phyloP scores from a whole-genome alignment of 2,329 filamentous ascomycete genomes.

The Dryadomyces quercus-mongolicae region DNA sequence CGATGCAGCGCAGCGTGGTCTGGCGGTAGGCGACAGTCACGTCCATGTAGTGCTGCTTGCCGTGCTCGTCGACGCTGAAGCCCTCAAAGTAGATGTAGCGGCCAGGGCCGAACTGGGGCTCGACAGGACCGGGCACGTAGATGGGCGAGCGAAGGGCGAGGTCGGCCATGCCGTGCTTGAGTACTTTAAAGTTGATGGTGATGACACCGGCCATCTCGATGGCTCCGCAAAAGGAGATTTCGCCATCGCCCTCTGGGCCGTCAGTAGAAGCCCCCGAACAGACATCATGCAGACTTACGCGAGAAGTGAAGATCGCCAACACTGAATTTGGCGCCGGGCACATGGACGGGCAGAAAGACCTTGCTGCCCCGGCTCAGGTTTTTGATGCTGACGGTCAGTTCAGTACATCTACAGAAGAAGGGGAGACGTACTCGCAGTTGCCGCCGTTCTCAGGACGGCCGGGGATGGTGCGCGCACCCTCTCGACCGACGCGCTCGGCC shows the following conservation, averaged over 20 bases:
- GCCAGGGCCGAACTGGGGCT: constrained; percentile 76
- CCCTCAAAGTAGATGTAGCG: constrained; percentile 79
- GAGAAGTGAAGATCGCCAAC: constrained; percentile 84
- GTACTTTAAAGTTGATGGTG: constrained; percentile 78
- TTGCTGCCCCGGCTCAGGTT: constrained; percentile 32
- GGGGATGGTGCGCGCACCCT: constrained; percentile 78
- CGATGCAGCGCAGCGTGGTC: constrained; percentile 64
- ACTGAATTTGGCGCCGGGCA: constrained; percentile 75
- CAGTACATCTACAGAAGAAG: background rate
- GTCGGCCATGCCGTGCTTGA: constrained; percentile 67
- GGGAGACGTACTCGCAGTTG: constrained; percentile 53
- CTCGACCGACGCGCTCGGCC: constrained; percentile 55
- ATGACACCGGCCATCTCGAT: constrained; percentile 85
- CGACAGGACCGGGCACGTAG: constrained; percentile 76
- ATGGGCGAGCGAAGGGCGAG: constrained; percentile 72
- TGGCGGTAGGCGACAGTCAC: constrained; percentile 78
- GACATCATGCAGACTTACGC: constrained; percentile 27
- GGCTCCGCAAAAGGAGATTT: constrained; percentile 79
- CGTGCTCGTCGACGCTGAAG: constrained; percentile 77
- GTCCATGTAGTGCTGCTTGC: constrained; percentile 84
- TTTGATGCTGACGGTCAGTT: constrained; percentile 19
- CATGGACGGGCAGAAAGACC: constrained; percentile 79
- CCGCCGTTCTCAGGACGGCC: constrained; percentile 78
- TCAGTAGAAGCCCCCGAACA: background rate
- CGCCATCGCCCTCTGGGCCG: constrained; percentile 66